These are phyloP conservation scores for Cercospora brassicicola DNA, from an alignment of 2,329 filamentous ascomycete genomes.

Conservation along the genomic window DNA sequence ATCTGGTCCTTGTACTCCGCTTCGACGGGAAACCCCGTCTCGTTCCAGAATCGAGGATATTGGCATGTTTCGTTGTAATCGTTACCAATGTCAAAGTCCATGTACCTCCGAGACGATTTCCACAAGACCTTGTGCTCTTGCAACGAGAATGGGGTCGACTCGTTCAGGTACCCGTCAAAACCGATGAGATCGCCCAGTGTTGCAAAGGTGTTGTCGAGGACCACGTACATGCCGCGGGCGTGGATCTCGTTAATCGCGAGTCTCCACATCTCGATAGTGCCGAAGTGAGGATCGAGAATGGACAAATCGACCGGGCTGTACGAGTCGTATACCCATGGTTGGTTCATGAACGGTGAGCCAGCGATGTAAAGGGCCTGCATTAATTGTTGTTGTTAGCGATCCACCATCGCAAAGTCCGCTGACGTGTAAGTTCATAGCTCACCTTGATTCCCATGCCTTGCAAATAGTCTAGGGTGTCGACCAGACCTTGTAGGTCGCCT, in stretches of 20 bases:
- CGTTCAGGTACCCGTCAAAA: constrained; percentile 61
- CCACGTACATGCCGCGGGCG: constrained; percentile 60
- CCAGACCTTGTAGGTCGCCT: constrained; percentile 59
- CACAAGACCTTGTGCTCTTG: constrained; percentile 58
- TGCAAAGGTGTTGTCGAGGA: constrained; percentile 64
- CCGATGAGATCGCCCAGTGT: constrained; percentile 64
- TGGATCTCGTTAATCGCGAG: constrained; percentile 60
- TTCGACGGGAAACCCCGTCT: constrained; percentile 55
- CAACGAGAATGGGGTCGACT: constrained; percentile 55
- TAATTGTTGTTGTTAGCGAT: neutral
- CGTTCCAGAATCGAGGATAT: constrained; percentile 62
- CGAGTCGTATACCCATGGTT: constrained; percentile 61
- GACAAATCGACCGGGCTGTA: constrained; percentile 59
- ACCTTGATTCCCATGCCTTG: constrained; percentile 59
- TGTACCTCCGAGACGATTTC: constrained; percentile 57
- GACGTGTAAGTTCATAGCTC: neutral
- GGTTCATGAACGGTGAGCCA: constrained; percentile 62
- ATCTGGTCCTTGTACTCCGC: constrained; percentile 48
- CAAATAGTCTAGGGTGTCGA: constrained; percentile 64
- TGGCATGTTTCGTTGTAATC: constrained; percentile 49
- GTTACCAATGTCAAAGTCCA: constrained; percentile 58
- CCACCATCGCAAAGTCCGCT: neutral
- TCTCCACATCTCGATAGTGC: constrained; percentile 59
- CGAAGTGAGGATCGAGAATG: constrained; percentile 62
- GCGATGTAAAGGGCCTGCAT: constrained; percentile 60